Base-by-base conservation (phyloP, 2,329 filamentous ascomycete species). In the Pseudogymnoascus verrucosus region DNA sequence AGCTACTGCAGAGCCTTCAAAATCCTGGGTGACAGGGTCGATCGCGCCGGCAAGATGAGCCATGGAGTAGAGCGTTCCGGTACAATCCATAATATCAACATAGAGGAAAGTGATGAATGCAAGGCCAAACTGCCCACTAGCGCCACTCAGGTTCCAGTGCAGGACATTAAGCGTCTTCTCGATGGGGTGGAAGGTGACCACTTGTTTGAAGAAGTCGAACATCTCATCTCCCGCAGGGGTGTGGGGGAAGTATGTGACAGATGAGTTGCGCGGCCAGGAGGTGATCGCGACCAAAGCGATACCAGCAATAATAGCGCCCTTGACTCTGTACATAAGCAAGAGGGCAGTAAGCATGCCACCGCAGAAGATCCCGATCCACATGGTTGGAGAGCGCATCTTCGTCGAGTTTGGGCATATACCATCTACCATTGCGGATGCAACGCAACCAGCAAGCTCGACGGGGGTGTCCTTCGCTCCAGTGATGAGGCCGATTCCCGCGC, bases 301-400 rank as follows among this genome's bases (percentile, higher is more conserved):
- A 39, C 91, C 91, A 37, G 85, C 83, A 70, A 96, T 92, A 70
- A 96, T 89, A 64, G 91, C 91, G 64, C 91, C 91, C 77, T 93
- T 93, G 75, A 96, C 85, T 19, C 90, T 87, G 75, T 91, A 96
- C 79, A 93, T 84, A 87, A 93, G 89, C 62, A 96, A 78, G 67
- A 95, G 78, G 34, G 88, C 87, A 0, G 91, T 96, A 60, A 96
- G 77, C 67, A 96, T 82, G 65, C 91, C 90, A 47, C 91, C 90
- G 69, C 89, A 90, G 79, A 96, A 95, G 69, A 96, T 92, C 39
- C 91, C 91, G 61, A 96, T 82, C 91, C 91, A 96, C 84, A 96
- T 85, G 23, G 88, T 85, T 1, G 91, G 89, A 71, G 83, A 90
- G 65, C 90, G 85, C 90, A 96, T 93, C 81, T 92, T 92, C 63